Conservation (phyloP, 805 yeast genomes). For the Metschnikowia sp. region DNA sequence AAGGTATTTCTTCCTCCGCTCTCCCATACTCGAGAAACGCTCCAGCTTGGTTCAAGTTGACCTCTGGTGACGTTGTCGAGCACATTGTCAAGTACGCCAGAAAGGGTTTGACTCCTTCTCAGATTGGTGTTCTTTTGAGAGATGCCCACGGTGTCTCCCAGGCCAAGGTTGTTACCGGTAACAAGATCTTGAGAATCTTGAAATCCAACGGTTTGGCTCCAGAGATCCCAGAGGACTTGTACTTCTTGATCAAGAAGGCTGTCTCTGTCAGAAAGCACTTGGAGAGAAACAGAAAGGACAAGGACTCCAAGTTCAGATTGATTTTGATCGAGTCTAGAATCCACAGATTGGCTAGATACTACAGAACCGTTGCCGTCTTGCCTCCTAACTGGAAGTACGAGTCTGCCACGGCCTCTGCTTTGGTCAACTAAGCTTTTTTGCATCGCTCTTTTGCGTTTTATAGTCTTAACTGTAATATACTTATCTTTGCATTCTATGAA, state of each 20-base stretch:
- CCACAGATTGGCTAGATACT: slow-evolving; percentile 99
- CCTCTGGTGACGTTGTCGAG: slow-evolving; percentile 94
- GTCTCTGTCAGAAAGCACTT: slow-evolving; percentile 99
- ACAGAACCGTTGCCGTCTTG: slow-evolving; percentile 98
- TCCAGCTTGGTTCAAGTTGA: slow-evolving; percentile 99
- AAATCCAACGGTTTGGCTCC: slow-evolving; percentile 99
- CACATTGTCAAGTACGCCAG: slow-evolving; percentile 99
- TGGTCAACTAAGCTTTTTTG: slow-evolving; percentile 77
- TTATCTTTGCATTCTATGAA: slow-evolving; percentile 8
- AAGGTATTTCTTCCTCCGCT: slow-evolving; percentile 99
- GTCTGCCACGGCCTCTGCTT: slow-evolving; percentile 99
- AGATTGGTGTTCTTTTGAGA: slow-evolving; percentile 98
- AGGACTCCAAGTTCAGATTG: slow-evolving; percentile 99
- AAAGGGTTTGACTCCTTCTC: slow-evolving; percentile 99
- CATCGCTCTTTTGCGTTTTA: slow-evolving; percentile 6
- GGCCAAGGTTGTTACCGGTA: slow-evolving; percentile 95
- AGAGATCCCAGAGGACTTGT: slow-evolving; percentile 99
- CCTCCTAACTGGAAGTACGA: slow-evolving; percentile 99
- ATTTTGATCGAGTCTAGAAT: slow-evolving; percentile 99
- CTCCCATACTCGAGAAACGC: slow-evolving; percentile 98
- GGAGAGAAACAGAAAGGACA: slow-evolving; percentile 99
- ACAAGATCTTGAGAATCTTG: slow-evolving; percentile 98
- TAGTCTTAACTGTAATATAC: slow-evolving; percentile 12
- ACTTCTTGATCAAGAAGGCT: slow-evolving; percentile 99
- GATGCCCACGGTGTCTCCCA: slow-evolving; percentile 99